Evolutionary conservation across 2,329 filamentous ascomycete genomes (phyloP).

Genomic region (Dactylonectria estremocensis): DNA sequence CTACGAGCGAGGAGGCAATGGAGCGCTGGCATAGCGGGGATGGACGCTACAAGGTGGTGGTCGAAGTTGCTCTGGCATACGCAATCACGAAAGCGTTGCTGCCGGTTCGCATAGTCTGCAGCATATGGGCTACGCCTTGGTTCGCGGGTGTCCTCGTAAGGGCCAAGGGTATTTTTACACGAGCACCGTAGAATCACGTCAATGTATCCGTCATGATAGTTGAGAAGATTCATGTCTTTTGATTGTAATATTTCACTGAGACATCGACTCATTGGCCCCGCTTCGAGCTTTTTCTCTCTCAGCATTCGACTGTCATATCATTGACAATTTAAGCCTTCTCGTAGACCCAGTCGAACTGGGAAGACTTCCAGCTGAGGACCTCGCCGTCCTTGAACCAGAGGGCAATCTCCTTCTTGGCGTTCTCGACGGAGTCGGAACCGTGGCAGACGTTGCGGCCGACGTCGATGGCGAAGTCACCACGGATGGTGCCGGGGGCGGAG

Average conservation of each 20-base stretch:
- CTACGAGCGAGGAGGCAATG: slow-evolving; percentile 49
- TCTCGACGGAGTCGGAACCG: slow-evolving; percentile 98
- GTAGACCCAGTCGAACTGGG: slow-evolving; percentile 95
- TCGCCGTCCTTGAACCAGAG: slow-evolving; percentile 97
- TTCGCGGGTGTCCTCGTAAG: slow-evolving; percentile 80
- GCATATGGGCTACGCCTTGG: slow-evolving; percentile 93
- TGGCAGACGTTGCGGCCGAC: slow-evolving; percentile 98
- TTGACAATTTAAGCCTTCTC: slow-evolving; percentile 78
- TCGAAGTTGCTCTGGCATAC: slow-evolving; percentile 89
- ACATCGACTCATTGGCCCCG: slow-evolving; percentile 43
- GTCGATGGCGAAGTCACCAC: slow-evolving; percentile 88
- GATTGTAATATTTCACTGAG: slow-evolving; percentile 42
- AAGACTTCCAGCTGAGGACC: slow-evolving; percentile 86
- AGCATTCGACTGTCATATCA: slow-evolving; percentile 41
- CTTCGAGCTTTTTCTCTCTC: slow-evolving; percentile 45
- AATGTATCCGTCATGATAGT: slow-evolving; percentile 20
- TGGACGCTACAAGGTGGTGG: slow-evolving; percentile 69
- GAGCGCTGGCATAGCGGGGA: slow-evolving; percentile 58
- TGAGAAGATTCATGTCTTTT: slow-evolving; percentile 46
- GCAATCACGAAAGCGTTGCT: slow-evolving; percentile 90
- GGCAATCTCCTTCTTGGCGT: slow-evolving; percentile 99
- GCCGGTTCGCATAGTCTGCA: slow-evolving; percentile 81
- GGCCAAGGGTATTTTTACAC: slow-evolving; percentile 50
- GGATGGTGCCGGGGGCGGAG: slow-evolving; percentile 97
- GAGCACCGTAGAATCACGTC: slow-evolving; percentile 43